Base-by-base conservation (phyloP, 2,329 filamentous ascomycete genomes). In the Aspergillus glaucus region DNA sequence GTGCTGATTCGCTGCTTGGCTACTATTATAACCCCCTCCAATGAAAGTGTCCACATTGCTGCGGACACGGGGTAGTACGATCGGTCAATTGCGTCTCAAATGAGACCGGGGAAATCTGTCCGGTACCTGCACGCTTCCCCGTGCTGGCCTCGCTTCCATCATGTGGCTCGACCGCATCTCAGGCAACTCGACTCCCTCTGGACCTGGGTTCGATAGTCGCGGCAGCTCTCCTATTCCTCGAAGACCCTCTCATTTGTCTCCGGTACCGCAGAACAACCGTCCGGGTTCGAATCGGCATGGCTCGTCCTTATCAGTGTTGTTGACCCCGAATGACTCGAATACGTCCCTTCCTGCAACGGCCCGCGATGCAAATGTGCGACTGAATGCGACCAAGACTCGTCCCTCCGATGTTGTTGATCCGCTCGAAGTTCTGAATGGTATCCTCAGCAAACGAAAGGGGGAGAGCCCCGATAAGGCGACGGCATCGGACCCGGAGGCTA, bases 111-210 rank as follows among this genome's bases (percentile, higher is more conserved):
- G 45, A 30, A 30, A 50, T 17, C 26, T 46, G 45, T 45, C 42
- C 47, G 45, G 22, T 49, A 44, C 39, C 43, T 48, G 54, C 50
- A 53, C 50, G 50, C 42, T 44, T 46, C 46, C 30, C 49, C 49
- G 48, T 49, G 47, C 48, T 44, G 43, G 46, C 45, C 48, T 42
- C 43, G 26, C 47, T 36, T 43, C 41, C 44, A 69, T 48, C 44
- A 95, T 95, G 88, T 95, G 90, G 90, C 82, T 94, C 64, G 90
- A 95, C 74, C 86, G 90, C 67, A 82, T 95, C 56, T 85, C 86
- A 55, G 83, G 79, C 60, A 84, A 86, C 68, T 79, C 84, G 49
- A 82, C 80, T 66, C 74, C 81, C 70, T 76, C 80, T 49, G 78
- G 80, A 54, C 81, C 82, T 50, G 80, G 82, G 51, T 77, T 78